Evolutionary conservation across 441 rosid genomes (phyloP).

Genomic region (Kokia cookei): DNA sequence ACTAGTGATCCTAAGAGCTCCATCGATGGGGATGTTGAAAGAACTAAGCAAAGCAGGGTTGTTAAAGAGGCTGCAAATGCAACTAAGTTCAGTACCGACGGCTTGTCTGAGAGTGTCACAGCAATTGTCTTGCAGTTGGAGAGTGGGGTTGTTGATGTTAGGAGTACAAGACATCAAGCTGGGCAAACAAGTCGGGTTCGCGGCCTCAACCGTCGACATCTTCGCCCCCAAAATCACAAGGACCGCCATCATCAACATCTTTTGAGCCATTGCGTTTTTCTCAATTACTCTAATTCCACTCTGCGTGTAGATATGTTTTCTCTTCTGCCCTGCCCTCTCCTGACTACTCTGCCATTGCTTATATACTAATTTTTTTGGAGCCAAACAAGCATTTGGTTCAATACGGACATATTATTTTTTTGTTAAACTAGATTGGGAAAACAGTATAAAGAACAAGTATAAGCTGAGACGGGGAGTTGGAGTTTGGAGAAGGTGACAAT

Average conservation of each 20-base stretch:
- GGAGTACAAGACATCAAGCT: slow-evolving; percentile 42
- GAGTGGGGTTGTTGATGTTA: slow-evolving; percentile 28
- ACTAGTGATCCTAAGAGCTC: slow-evolving; percentile 27
- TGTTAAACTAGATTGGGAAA: too few relatives aligned
- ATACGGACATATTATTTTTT: neutral
- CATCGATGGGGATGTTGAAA: slow-evolving; percentile 17
- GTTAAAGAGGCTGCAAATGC: slow-evolving; percentile 54
- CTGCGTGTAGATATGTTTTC: neutral
- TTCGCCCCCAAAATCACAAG: slow-evolving; percentile 11
- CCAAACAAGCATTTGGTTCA: neutral
- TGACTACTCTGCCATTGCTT: neutral
- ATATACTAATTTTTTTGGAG: neutral
- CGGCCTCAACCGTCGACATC: slow-evolving; percentile 16
- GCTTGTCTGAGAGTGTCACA: slow-evolving; percentile 46
- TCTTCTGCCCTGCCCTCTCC: neutral
- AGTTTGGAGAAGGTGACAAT: too few relatives aligned
- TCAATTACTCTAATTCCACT: neutral
- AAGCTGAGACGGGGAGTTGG: too few relatives aligned
- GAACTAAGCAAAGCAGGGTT: slow-evolving; percentile 29
- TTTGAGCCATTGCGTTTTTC: slow-evolving; percentile 1
- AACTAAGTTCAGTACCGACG: slow-evolving; percentile 22
- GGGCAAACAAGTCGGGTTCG: slow-evolving; percentile 49
- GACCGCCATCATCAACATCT: slow-evolving; percentile 18
- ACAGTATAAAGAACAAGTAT: too few relatives aligned
- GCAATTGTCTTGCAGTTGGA: slow-evolving; percentile 36